Evolutionary conservation across 768 basidiomycete species (phyloP).

Genomic region (Cystobasidium tubakii): DNA sequence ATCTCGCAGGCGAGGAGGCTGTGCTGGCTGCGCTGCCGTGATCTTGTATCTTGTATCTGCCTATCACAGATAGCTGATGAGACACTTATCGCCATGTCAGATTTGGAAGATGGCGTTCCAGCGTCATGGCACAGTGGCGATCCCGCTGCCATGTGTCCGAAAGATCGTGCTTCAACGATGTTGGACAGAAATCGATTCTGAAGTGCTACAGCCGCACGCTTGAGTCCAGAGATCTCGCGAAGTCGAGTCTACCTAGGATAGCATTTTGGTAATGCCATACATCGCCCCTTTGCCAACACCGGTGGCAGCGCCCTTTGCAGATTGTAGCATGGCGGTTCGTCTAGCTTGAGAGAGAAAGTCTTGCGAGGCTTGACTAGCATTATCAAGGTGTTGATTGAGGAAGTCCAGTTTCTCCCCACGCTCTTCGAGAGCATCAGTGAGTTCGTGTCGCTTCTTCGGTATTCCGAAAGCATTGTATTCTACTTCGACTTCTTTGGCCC

Average conservation of each 20-base stretch:
- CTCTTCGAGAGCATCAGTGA: slow-evolving; percentile 41
- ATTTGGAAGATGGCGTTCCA: too few species aligned
- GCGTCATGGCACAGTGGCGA: too few species aligned
- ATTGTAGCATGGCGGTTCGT: slow-evolving; percentile 28
- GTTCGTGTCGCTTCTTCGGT: slow-evolving; percentile 37
- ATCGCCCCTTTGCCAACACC: slow-evolving; percentile 4
- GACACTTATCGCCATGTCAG: too few species aligned
- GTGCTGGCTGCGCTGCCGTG: too few species aligned
- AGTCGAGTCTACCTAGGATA: background rate
- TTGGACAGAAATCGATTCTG: too few species aligned
- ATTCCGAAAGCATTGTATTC: slow-evolving; percentile 38
- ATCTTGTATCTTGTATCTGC: too few species aligned
- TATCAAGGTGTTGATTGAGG: slow-evolving; percentile 42
- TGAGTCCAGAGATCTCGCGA: too few species aligned
- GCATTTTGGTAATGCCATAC: slow-evolving; percentile 23
- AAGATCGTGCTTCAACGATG: too few species aligned
- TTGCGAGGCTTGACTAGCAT: slow-evolving; percentile 40
- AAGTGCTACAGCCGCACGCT: too few species aligned
- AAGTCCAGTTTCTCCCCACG: slow-evolving; percentile 42
- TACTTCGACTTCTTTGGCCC: slow-evolving; percentile 33
- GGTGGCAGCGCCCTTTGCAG: slow-evolving; percentile 34
- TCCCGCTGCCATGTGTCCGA: too few species aligned
- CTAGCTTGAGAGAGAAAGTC: slow-evolving; percentile 35
- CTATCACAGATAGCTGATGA: too few species aligned
- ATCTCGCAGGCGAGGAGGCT: too few species aligned